phyloP scores from a whole-genome alignment of 345 rosid species.

The Noccaea caerulescens region DNA sequence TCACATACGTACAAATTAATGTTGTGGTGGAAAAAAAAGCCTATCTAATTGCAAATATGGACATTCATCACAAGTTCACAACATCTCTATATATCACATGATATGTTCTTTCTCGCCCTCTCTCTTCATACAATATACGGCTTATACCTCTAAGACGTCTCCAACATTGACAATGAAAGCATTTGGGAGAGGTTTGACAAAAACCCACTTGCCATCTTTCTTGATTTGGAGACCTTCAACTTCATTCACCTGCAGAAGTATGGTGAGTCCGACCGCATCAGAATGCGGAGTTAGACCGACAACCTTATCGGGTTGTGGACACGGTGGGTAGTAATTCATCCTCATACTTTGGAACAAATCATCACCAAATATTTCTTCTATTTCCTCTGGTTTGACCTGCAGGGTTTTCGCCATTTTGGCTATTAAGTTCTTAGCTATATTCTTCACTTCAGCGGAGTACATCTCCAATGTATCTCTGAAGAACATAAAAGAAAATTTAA shows the following conservation, averaged over 20 bases:
- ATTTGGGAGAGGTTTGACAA: conserved; percentile 54
- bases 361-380: conserved; percentile 42
- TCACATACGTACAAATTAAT: not conserved
- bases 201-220: conserved; percentile 53
- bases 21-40: not conserved
- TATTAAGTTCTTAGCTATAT: conserved; percentile 46
- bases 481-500: conserved; percentile 5
- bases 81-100: conserved; percentile 2
- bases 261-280: conserved; percentile 53
- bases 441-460: conserved; percentile 49
- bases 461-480: conserved; percentile 56
- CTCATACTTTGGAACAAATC: conserved; percentile 49
- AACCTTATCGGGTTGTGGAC: conserved; percentile 59
- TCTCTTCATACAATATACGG: conserved; percentile 1
- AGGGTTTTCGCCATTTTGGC: conserved; percentile 50
- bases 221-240: conserved; percentile 65
- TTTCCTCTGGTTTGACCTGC: conserved; percentile 54
- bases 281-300: conserved; percentile 58
- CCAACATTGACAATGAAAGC: conserved; percentile 67
- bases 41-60: too few species aligned
- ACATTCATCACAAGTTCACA: not conserved
- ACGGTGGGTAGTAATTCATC: conserved; percentile 67
- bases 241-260: conserved; percentile 54
- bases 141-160: conserved; percentile 49
- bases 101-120: not conserved